Evolutionary conservation across 352 stramenopile species (phyloP), one percentile per base, ranked within the genome.

Genomic region (Pilasporangium apinafurcum): DNA sequence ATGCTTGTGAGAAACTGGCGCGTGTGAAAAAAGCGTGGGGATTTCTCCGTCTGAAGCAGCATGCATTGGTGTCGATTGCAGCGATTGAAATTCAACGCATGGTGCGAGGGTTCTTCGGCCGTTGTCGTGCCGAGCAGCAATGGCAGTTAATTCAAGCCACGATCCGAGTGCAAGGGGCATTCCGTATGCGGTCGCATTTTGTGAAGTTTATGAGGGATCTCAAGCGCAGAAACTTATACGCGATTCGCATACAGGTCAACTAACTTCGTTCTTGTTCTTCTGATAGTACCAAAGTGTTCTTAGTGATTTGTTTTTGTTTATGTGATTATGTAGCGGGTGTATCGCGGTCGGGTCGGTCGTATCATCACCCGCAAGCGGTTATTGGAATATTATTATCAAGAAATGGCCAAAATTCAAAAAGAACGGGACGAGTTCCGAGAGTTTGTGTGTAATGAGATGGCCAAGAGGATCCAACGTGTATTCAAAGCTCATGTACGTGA

Each of bases 181-280:
- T 78, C 54, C 76, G 76, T 10, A 77, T 77, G 60, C 76, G 72
- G 9, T 74, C 67, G 31, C 59, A 86, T 44, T 81, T 88, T 31
- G 51, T 63, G 21, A 48, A 46, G 24, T 75, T 74, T 42, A 17
- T 82, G 3, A 56, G 53, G 12, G 56, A 69, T 5, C n/a, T 83
- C 16, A 56, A 61, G 1, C 60, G 55, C 9, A 65, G 58, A 10
- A 56, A 80, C 26, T 52, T 63, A 10, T 52, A 74, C n/a, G 68
- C 68, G 3, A 78, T 86, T 10, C 65, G 60, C 22, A 59, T 88
- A 10, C 76, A 84, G 45, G 42, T 49, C 16, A n/a, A n/a, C n/a
- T n/a, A n/a, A n/a, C n/a, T n/a, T n/a, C n/a, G n/a, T 34, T n/a
- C n/a, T n/a, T n/a, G n/a, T n/a, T n/a, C n/a, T n/a, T n/a, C n/a